Base-by-base conservation (phyloP, 495 filamentous ascomycete genomes). In the Mytilinidion resinicola region DNA sequence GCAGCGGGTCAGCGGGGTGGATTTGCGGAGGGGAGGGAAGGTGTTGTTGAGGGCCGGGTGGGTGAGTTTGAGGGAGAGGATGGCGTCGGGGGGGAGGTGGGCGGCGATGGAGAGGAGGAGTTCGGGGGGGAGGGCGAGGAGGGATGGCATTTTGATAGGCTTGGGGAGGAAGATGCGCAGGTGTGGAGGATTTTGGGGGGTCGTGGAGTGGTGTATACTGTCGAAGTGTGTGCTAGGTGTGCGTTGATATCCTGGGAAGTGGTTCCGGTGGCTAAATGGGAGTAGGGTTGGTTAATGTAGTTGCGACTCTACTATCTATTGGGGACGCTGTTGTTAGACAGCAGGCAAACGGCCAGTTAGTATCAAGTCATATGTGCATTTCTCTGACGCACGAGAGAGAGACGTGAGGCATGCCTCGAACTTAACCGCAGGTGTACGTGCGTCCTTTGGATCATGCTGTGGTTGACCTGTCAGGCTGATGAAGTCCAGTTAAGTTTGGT, bases 21-120 rank as follows among this genome's bases (percentile, higher is more conserved):
- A 36, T 41, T 56, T 20, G 7, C 21, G 43, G 11, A 41, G 57
- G 12, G 25, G 21, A 7, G 51, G 55, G 19, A 57, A 44, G 6
- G 36, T 34, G 34, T 14, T 34, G 51, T 62, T 43, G 35, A 66
- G 33, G 12, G 10, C 36, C 10, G 30, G 46, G 19, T 56, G 51
- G 5, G 63, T 52, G 14, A 66, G 43, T 35, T 60, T 59, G 19
- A 66, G 58, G 7, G 63, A 25, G 3, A 66, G 46, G 30, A 62
- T 51, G 56, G 20, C 56, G 53, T 66, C 63, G 0, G 36, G 47
- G 12, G 59, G 30, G 9, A 66, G 59, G 43, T 59, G 37, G 59
- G 62, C 63, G 37, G 50, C 47, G 12, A 66, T 57, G 25, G 51
- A 44, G 35, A 56, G 48, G 59, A 62, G 37, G 37, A 66, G 51